These are phyloP conservation scores for Phoenix dactylifera DNA, from an alignment of 176 grass and related monocot species.

Conservation along the genomic window DNA sequence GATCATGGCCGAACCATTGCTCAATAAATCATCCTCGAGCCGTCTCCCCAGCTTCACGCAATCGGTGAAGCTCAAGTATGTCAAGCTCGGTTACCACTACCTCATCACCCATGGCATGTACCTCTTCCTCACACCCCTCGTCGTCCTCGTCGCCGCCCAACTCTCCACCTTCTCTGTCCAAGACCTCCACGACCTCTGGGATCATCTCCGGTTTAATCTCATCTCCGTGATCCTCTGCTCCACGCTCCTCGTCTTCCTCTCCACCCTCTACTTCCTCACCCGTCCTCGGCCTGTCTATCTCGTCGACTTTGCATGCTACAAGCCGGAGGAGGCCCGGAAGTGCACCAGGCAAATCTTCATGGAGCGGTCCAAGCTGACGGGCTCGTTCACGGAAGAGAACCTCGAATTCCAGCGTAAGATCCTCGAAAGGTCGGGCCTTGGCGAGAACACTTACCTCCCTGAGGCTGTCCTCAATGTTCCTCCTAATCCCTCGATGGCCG, in stretches of 20 bases:
- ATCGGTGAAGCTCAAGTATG: constrained; percentile 87
- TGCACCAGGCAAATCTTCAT: constrained; percentile 59
- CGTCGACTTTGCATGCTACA: constrained; percentile 80
- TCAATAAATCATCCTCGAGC: constrained; percentile 23
- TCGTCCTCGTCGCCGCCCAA: constrained; percentile 36
- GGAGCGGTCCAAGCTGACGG: constrained; percentile 36
- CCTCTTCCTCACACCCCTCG: constrained; percentile 57
- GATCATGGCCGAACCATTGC: not conserved
- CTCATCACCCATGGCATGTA: constrained; percentile 90
- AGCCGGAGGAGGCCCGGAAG: constrained; percentile 34
- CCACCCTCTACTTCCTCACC: constrained; percentile 62
- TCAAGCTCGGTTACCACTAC: constrained; percentile 95
- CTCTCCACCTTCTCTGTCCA: constrained; percentile 53
- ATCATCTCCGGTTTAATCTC: constrained; percentile 63
- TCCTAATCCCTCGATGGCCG: constrained; percentile 56
- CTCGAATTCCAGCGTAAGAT: constrained; percentile 89
- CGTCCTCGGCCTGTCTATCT: constrained; percentile 60
- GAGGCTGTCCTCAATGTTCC: constrained; percentile 43
- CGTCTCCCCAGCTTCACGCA: constrained; percentile 72
- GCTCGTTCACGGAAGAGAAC: constrained; percentile 46
- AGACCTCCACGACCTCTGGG: constrained; percentile 48
- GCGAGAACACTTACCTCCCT: constrained; percentile 66
- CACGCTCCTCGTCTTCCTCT: constrained; percentile 66
- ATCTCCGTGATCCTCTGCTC: constrained; percentile 50
- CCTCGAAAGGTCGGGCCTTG: constrained; percentile 62